Evolutionary conservation across 305 asterid genomes (phyloP).

Genomic region (Caryopteris hybrid): DNA sequence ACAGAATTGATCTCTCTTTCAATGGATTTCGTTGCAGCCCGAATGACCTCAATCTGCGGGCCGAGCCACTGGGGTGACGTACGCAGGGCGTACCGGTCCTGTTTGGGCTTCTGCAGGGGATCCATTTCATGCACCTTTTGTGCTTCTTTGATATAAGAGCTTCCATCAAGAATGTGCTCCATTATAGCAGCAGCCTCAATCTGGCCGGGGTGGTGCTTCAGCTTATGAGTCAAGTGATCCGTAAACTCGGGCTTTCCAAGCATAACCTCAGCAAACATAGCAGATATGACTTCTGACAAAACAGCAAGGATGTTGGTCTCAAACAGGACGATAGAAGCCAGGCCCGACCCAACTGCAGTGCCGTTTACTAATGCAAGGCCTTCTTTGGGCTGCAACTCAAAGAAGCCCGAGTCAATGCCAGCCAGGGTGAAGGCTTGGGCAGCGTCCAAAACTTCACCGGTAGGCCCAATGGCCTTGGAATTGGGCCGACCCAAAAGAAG

Average conservation of each 20-base stretch:
- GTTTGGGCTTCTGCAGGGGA: slow-evolving; percentile 63
- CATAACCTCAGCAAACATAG: slow-evolving; percentile 65
- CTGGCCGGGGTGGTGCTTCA: slow-evolving; percentile 72
- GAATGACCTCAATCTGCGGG: slow-evolving; percentile 57
- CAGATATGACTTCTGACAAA: slow-evolving; percentile 45
- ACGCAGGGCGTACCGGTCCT: slow-evolving; percentile 59
- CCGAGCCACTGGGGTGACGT: slow-evolving; percentile 80
- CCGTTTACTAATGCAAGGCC: slow-evolving; percentile 66
- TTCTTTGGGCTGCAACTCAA: slow-evolving; percentile 58
- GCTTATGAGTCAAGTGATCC: slow-evolving; percentile 58
- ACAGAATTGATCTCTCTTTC: slow-evolving; percentile 74
- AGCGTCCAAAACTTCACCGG: slow-evolving; percentile 37
- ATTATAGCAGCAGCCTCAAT: slow-evolving; percentile 65
- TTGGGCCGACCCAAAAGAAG: slow-evolving; percentile 50
- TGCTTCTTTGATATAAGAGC: slow-evolving; percentile 46
- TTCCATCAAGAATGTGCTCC: slow-evolving; percentile 60
- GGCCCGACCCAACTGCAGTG: slow-evolving; percentile 59
- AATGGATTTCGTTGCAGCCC: slow-evolving; percentile 54
- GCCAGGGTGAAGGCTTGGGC: slow-evolving; percentile 41
- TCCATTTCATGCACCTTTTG: slow-evolving; percentile 45
- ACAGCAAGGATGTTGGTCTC: slow-evolving; percentile 50
- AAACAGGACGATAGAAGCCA: slow-evolving; percentile 48
- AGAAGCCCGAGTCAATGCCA: slow-evolving; percentile 41
- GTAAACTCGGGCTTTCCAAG: slow-evolving; percentile 65
- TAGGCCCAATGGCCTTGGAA: slow-evolving; percentile 48